These are phyloP conservation scores for Scenedesmus sp. DNA, from an alignment of 163 green algal species.

Conservation along the genomic window DNA sequence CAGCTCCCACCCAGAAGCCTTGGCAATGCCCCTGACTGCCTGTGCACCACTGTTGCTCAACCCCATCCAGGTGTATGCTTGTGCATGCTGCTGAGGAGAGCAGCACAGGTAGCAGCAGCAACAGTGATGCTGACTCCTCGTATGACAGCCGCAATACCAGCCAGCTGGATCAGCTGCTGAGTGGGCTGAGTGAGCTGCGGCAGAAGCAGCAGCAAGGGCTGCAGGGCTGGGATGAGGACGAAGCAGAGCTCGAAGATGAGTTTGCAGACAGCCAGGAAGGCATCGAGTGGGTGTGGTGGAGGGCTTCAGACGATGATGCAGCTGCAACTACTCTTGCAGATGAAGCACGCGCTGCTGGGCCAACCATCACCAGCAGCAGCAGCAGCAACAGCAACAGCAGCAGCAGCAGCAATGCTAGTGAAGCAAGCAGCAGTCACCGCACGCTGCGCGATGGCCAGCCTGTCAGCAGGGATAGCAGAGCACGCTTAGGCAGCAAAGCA, in stretches of 20 bases:
- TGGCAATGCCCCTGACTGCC: neutral
- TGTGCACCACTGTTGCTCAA: neutral
- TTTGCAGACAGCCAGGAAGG: slow-evolving; percentile 40
- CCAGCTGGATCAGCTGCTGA: slow-evolving; percentile 42
- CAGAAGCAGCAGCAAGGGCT: slow-evolving; percentile 23
- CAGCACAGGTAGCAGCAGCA: neutral
- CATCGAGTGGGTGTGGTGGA: slow-evolving; percentile 47
- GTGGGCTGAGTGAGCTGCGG: slow-evolving; percentile 19
- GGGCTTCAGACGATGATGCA: neutral
- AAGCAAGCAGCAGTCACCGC: neutral
- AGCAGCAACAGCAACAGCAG: neutral
- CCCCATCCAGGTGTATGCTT: neutral
- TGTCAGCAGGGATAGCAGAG: neutral
- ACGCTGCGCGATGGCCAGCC: neutral
- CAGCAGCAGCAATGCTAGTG: neutral
- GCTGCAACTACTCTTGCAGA: neutral
- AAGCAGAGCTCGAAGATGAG: slow-evolving; percentile 27
- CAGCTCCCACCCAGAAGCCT: neutral
- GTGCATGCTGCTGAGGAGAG: neutral
- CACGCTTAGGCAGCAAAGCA: neutral
- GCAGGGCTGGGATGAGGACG: neutral
- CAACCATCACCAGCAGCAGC: neutral
- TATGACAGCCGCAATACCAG: slow-evolving; percentile 2
- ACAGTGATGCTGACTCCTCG: no score
- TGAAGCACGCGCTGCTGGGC: neutral